These are phyloP conservation scores for Andrographis paniculata DNA, from an alignment of 305 asterid species.

Conservation along the genomic window DNA sequence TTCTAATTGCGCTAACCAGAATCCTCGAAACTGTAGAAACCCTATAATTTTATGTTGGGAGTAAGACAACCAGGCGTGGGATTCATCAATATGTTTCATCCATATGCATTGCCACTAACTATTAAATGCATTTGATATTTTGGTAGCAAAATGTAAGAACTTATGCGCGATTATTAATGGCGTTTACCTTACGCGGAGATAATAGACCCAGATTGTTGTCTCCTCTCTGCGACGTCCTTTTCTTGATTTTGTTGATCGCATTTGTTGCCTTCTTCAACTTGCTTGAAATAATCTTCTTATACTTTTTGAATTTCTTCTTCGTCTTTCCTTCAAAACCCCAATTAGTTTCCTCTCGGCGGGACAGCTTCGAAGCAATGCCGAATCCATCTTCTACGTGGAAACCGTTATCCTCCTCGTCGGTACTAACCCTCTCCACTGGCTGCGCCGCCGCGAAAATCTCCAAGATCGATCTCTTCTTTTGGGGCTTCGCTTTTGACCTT, in stretches of 20 bases:
- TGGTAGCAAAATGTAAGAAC: too few relatives aligned
- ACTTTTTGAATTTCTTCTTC: constrained; percentile 9
- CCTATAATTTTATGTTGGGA: constrained; percentile 40
- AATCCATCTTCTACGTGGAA: constrained; percentile 18
- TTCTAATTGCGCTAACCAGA: constrained; percentile 13
- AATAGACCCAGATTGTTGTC: constrained; percentile 15
- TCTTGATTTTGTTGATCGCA: constrained; percentile 23
- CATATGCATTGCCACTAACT: too few relatives aligned
- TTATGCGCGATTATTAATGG: too few relatives aligned
- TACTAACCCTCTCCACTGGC: constrained; percentile 30
- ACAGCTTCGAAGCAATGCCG: constrained; percentile 13
- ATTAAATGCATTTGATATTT: too few relatives aligned
- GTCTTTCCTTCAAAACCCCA: constrained; percentile 26
- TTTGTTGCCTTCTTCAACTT: constrained; percentile 29
- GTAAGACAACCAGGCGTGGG: constrained; percentile 2
- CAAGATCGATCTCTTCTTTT: constrained; percentile 49
- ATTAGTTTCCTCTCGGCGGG: constrained; percentile 4
- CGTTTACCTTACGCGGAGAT: too few relatives aligned
- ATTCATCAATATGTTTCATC: constrained; percentile 18
- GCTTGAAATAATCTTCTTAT: constrained; percentile 20
- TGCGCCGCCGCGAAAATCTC: constrained; percentile 54
- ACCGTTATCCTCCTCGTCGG: constrained; percentile 6
- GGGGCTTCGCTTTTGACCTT: constrained; percentile 29
- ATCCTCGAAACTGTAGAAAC: constrained; percentile 11
- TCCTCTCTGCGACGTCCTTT: constrained; percentile 15